Evolutionary conservation across 768 basidiomycete genomes (phyloP).

Genomic region (Suillus tomentosus): DNA sequence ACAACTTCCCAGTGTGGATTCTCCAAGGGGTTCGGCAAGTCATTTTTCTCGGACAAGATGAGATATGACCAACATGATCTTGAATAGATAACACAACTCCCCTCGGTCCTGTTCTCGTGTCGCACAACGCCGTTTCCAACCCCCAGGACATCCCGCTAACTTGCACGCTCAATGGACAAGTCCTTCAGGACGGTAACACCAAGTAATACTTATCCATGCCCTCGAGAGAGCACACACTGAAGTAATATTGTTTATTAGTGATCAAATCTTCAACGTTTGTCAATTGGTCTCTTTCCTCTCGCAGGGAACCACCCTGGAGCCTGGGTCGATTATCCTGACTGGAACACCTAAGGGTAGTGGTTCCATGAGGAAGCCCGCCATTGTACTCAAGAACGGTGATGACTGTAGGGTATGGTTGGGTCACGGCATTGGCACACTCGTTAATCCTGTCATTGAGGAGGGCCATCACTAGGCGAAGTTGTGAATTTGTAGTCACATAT

Average conservation of each 20-base stretch:
- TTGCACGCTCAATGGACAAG: constrained; percentile 64
- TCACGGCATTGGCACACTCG: constrained; percentile 74
- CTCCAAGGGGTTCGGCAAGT: constrained; percentile 81
- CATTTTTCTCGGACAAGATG: background rate
- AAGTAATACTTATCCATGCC: constrained; percentile 41
- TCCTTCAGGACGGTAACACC: constrained; percentile 76
- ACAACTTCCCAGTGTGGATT: constrained; percentile 85
- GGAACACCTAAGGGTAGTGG: constrained; percentile 85
- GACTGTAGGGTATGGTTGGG: constrained; percentile 68
- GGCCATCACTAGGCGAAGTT: constrained; percentile 41
- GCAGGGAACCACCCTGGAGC: constrained; percentile 80
- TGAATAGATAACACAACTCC: constrained; percentile 49
- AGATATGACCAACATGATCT: background rate
- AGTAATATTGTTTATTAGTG: constrained; percentile 40
- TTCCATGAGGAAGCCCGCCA: constrained; percentile 68
- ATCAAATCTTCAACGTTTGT: constrained; percentile 80
- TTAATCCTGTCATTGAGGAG: constrained; percentile 80
- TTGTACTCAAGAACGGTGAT: constrained; percentile 76
- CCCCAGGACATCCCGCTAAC: constrained; percentile 66
- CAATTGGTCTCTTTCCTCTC: constrained; percentile 81
- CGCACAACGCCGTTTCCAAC: constrained; percentile 60
- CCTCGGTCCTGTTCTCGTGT: constrained; percentile 80
- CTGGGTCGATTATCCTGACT: constrained; percentile 82
- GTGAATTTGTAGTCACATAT: constrained; percentile 26
- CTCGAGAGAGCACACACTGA: background rate